Base-by-base conservation (phyloP, 176 grass and related monocot genomes). In the Alopecurus myosuroides region DNA sequence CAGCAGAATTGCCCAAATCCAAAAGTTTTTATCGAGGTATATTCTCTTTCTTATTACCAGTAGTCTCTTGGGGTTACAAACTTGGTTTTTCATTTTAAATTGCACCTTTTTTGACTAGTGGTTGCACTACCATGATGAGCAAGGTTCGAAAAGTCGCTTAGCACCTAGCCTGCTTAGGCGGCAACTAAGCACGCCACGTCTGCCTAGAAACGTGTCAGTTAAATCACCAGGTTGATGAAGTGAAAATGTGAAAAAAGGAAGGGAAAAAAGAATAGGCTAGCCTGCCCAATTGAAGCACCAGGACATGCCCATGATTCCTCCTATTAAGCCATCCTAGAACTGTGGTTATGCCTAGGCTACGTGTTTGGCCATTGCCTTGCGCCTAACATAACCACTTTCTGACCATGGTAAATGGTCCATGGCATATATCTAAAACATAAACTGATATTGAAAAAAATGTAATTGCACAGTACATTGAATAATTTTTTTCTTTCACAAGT, bases 1-100 rank as follows among this genome's bases (percentile, higher is more conserved):
- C 85, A 82, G 74, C 97, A 99, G 81, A 97, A 91, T 15, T 99
- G 97, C 62, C 97, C 97, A 85, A 92, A 99, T 42, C 97, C 97
- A 44, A 88, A 91, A 82, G 97, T 92, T 58, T 99, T 99, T 77
- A 89, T 99, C 35, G 94, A 99, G 91, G 97, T 99, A 97, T 63
- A 53, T 33, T 81, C 29, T 33, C 13, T 6, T 11, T 41, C 9
- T 83, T 74, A 31, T 30, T 70, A 36, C 31, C 23, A 26, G 11
- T 35, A 25, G 62, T 68, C 80, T 14, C 18, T 44, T 63, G 28
- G 6, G 18, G 2, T 2, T 71, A 45, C 5, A 72, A 70, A 19
- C 26, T 48, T 63, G 17, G 3, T 65, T 84, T 71, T 64, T 3
- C 10, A 55, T 66, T 60, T 78, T 20, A 26, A 14, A 14, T 62